Percentiles rank a stretch among this genome's conserved stretches.
phyloP scores from a whole-genome alignment of 2,329 filamentous ascomycete genomes.

The Setomelanomma holmii region DNA sequence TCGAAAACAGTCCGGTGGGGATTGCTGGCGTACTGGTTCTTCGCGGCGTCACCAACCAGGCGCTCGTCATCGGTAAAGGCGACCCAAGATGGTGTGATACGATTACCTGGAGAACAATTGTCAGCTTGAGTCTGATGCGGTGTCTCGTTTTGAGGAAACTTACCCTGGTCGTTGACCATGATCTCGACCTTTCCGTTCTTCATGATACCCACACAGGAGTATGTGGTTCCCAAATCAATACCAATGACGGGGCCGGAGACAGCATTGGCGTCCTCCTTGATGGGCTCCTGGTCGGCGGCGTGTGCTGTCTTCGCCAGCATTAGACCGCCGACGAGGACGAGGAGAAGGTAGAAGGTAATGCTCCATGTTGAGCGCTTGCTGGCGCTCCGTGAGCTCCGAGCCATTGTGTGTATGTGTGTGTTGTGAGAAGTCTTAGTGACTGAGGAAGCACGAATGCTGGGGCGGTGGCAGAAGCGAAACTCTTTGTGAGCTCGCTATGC shows the following conservation, averaged over 20 bases:
- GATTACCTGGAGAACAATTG: constrained; percentile 45
- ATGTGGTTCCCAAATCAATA: constrained; percentile 94
- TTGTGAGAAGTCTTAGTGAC: constrained; percentile 24
- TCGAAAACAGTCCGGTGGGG: constrained; percentile 58
- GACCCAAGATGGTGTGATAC: constrained; percentile 73
- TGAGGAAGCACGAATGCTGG: constrained; percentile 24
- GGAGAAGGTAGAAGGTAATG: constrained; percentile 88
- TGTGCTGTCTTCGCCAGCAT: constrained; percentile 79
- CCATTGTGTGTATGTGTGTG: constrained; percentile 58
- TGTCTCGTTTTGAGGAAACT: constrained; percentile 7
- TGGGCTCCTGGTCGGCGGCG: constrained; percentile 72
- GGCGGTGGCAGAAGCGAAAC: constrained; percentile 26
- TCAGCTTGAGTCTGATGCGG: constrained; percentile 22
- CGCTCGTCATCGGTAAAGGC: constrained; percentile 97
- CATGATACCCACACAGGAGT: constrained; percentile 86
- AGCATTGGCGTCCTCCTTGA: constrained; percentile 67
- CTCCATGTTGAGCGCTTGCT: constrained; percentile 82
- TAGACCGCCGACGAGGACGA: constrained; percentile 84
- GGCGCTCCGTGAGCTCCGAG: constrained; percentile 67
- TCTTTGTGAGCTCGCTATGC: constrained; percentile 33
- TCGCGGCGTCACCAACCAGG: constrained; percentile 86
- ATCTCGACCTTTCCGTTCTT: constrained; percentile 54
- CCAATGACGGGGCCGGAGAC: constrained; percentile 62
- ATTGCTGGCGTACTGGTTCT: constrained; percentile 58
- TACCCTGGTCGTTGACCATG: constrained; percentile 54